These are phyloP conservation scores for Aspergillus pseudoterreus DNA, from an alignment of 2,329 filamentous ascomycete species.

Conservation along the genomic window DNA sequence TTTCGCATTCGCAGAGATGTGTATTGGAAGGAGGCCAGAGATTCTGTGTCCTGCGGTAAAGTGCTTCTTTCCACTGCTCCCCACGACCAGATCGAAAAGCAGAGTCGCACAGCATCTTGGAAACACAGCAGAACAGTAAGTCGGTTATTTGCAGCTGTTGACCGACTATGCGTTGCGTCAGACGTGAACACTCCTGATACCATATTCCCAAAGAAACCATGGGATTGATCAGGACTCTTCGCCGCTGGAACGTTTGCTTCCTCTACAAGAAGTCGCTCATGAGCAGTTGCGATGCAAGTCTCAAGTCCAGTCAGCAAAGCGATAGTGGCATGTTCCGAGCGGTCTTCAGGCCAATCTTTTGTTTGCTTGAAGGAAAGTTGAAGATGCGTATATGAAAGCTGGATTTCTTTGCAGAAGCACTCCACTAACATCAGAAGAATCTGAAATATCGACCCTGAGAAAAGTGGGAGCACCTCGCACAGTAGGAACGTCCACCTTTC, in stretches of 20 bases:
- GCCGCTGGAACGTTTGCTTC: conserved; percentile 64
- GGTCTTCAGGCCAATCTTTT: conserved; percentile 35
- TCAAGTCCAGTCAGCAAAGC: conserved; percentile 91
- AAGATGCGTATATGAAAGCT: conserved; percentile 66
- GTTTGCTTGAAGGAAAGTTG: conserved; percentile 47
- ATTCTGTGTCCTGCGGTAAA: conserved; percentile 59
- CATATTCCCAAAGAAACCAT: conserved; percentile 91
- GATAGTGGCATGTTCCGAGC: conserved; percentile 61
- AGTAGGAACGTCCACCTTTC: conserved; percentile 92
- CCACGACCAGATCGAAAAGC: conserved; percentile 95
- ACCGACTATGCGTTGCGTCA: conserved; percentile 72
- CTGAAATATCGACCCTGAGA: conserved; percentile 81
- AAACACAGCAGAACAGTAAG: conserved; percentile 94
- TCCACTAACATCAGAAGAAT: conserved; percentile 87
- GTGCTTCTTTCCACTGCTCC: conserved; percentile 53
- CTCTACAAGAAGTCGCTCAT: conserved; percentile 75
- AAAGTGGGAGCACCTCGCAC: conserved; percentile 76
- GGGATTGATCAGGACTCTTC: conserved; percentile 78
- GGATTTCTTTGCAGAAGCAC: conserved; percentile 78
- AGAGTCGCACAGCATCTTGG: conserved; percentile 89
- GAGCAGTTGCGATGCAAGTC: conserved; percentile 80
- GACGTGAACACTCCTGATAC: conserved; percentile 84
- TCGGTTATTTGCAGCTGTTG: conserved; percentile 84
- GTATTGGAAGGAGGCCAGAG: conserved; percentile 79
- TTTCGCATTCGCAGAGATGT: conserved; percentile 90